A percentile compares a stretch with the other conserved stretches of the same genome.
These are phyloP conservation scores for Elongisporangium prolatum DNA, from an alignment of 352 stramenopile species.

Conservation along the genomic window DNA sequence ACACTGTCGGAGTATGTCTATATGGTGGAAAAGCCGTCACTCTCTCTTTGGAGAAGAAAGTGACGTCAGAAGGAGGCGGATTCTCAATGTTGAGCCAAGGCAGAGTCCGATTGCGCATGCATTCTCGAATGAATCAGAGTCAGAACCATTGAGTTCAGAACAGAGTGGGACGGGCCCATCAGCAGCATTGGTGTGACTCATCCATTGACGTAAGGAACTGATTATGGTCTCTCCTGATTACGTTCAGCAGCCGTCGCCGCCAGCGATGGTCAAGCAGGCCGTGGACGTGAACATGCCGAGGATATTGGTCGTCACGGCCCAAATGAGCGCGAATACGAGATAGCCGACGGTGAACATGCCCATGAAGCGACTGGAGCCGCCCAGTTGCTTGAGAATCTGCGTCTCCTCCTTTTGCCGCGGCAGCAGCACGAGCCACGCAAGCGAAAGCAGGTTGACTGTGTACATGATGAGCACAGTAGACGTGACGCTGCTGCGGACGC, in stretches of 20 bases:
- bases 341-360: constrained; percentile 36
- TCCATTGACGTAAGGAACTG: no score
- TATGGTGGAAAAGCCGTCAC: no score
- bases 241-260: constrained; percentile 37
- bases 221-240: no score
- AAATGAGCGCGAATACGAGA: constrained; percentile 36
- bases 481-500: constrained; percentile 40
- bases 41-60: no score
- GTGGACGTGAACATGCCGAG: constrained; percentile 56
- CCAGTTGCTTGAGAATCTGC: constrained; percentile 56
- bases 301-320: constrained; percentile 51
- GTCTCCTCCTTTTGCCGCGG: constrained; percentile 63
- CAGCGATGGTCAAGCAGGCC: constrained; percentile 42
- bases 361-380: constrained; percentile 48
- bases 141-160: no score
- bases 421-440: constrained; percentile 45
- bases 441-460: constrained; percentile 37
- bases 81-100: no score
- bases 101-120: no score
- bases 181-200: no score
- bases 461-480: constrained; percentile 51
- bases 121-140: no score
- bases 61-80: no score
- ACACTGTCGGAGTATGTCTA: no score
- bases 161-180: no score